Percentiles rank a stretch among this genome's conserved stretches.
Conservation (phyloP, 805 yeast species). For the Cyberlindnera bimundalis region DNA sequence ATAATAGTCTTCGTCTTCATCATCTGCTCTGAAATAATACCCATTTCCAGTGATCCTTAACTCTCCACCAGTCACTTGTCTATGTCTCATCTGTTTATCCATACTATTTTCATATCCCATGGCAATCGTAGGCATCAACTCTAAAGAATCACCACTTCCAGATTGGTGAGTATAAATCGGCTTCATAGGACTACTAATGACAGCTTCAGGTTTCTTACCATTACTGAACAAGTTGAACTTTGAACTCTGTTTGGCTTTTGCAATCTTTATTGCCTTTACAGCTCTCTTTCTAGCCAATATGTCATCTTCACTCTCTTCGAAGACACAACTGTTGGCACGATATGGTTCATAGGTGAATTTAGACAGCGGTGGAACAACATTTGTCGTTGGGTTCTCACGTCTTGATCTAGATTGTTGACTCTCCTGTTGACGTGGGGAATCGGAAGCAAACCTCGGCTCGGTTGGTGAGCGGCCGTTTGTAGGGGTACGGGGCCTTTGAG, state of each 20-base stretch:
- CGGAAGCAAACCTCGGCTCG: background rate
- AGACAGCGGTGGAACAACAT: constrained; percentile 1
- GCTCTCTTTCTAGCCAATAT: constrained; percentile 1
- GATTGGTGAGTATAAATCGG: constrained; percentile 14
- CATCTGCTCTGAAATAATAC: constrained; percentile 17
- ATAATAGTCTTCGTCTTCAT: constrained; percentile 4
- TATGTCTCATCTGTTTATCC: constrained; percentile 13
- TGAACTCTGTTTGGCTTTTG: background rate
- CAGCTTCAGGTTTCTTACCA: background rate
- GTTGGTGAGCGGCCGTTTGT: background rate
- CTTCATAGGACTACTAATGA: background rate
- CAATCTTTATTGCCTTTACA: background rate
- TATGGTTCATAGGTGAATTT: constrained; percentile 13
- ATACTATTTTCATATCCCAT: constrained; percentile 28
- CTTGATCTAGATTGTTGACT: background rate
- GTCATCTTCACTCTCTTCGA: constrained; percentile 13
- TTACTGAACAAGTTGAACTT: constrained; percentile 6
- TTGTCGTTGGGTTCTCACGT: background rate
- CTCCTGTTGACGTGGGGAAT: background rate
- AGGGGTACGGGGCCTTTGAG: background rate
- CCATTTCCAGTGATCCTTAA: constrained; percentile 26
- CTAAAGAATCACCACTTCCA: constrained; percentile 22
- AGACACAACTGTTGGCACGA: constrained; percentile 14
- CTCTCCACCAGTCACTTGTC: constrained; percentile 21
- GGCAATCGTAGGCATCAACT: constrained; percentile 28